Evolutionary conservation across 1,284 basidiomycete genomes (phyloP).

Genomic region (Puccinia polysora): DNA sequence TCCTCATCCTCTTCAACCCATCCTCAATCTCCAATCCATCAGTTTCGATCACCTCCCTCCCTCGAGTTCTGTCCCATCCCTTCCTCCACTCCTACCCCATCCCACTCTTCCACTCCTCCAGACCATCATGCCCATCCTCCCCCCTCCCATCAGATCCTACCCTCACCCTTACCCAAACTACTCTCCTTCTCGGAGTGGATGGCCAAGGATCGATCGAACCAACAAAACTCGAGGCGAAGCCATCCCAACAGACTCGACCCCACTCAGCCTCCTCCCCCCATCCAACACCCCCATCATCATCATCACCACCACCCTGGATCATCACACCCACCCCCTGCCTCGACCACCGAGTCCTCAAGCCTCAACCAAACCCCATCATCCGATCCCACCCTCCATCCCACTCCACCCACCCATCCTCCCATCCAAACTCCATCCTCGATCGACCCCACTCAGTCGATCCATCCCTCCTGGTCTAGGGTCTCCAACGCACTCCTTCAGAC

Average conservation of each 20-base stretch:
- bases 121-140: too few species aligned
- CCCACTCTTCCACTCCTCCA: slow-evolving; percentile 94
- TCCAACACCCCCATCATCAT: too few species aligned
- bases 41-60: slow-evolving; percentile 24
- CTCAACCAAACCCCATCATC: too few species aligned
- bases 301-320: slow-evolving; percentile 72
- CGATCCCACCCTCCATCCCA: too few species aligned
- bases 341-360: slow-evolving; percentile 89
- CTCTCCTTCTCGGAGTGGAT: slow-evolving; percentile 75
- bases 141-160: slow-evolving; percentile 77
- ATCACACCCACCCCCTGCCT: slow-evolving; percentile 91
- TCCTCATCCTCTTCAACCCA: neutral
- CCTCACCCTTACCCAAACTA: slow-evolving; percentile 75
- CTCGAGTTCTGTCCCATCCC: slow-evolving; percentile 55
- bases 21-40: neutral
- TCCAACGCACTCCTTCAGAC: too few species aligned
- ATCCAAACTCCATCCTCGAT: too few species aligned
- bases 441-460: too few species aligned
- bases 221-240: slow-evolving; percentile 96
- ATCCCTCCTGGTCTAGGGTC: too few species aligned
- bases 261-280: slow-evolving; percentile 59
- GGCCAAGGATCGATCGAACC: slow-evolving; percentile 90
- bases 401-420: too few species aligned
- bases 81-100: slow-evolving; percentile 86
- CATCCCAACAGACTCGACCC: slow-evolving; percentile 51